phyloP scores from a whole-genome alignment of 2,329 filamentous ascomycete species.

The Lecanicillium sp. region DNA sequence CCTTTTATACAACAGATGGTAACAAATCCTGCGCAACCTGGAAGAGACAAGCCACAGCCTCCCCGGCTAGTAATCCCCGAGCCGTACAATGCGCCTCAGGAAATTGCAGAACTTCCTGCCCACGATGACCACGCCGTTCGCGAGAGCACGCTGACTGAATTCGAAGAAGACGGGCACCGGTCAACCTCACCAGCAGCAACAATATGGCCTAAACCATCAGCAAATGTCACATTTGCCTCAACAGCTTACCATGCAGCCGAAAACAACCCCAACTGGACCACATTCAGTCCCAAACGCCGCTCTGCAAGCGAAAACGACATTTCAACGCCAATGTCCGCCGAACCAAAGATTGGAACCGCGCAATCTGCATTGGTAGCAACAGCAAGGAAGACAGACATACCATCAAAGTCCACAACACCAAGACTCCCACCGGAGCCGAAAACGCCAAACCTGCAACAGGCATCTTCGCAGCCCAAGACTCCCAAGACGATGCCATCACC shows the following conservation, averaged over 20 bases:
- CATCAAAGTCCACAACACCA: neutral
- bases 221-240: slow-evolving; percentile 24
- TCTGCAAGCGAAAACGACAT: slow-evolving; percentile 9
- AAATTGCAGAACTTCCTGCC: slow-evolving; percentile 7
- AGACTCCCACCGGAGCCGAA: neutral
- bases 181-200: slow-evolving; percentile 27
- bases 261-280: slow-evolving; percentile 45
- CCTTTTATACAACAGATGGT: too few species aligned
- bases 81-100: slow-evolving; percentile 6
- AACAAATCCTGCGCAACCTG: neutral
- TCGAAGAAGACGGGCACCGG: slow-evolving; percentile 40
- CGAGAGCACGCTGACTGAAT: slow-evolving; percentile 41
- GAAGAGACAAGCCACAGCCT: neutral
- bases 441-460: neutral
- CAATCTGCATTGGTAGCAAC: slow-evolving; percentile 1
- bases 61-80: slow-evolving; percentile 7
- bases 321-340: slow-evolving; percentile 2
- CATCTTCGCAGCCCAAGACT: neutral
- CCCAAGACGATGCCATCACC: slow-evolving; percentile 8
- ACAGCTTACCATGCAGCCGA: slow-evolving; percentile 38
- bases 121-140: slow-evolving; percentile 11
- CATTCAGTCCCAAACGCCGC: slow-evolving; percentile 25
- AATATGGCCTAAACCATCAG: slow-evolving; percentile 42
- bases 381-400: slow-evolving; percentile 3
- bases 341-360: slow-evolving; percentile 4